phyloP scores from a whole-genome alignment of 805 yeast genomes.

The baker's yeast (Saccharomyces cerevisiae) region DNA sequence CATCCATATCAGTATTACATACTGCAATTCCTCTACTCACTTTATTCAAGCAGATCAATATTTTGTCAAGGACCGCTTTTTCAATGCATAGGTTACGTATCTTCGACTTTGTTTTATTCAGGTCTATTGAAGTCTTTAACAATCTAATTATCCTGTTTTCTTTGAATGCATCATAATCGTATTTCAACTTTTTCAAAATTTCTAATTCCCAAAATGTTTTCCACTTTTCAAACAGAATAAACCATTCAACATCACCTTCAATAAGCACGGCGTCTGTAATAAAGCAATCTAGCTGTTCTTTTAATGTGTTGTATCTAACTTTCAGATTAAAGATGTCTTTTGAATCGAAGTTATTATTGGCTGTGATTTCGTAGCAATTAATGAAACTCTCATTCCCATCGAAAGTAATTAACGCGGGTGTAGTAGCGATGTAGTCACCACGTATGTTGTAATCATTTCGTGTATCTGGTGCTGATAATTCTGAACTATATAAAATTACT shows the following conservation, averaged over 20 bases:
- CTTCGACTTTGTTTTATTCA: not conserved
- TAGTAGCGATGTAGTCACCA: slow-evolving; percentile 16
- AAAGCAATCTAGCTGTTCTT: slow-evolving; percentile 22
- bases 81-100: slow-evolving; percentile 4
- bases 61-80: slow-evolving; percentile 9
- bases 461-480: slow-evolving; percentile 5
- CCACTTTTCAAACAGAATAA: slow-evolving; percentile 17
- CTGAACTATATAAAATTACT: slow-evolving; percentile 15
- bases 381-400: slow-evolving; percentile 18
- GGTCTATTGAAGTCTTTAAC: not conserved
- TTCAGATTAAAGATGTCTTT: slow-evolving; percentile 17
- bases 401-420: slow-evolving; percentile 14
- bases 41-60: slow-evolving; percentile 13
- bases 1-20: slow-evolving; percentile 17
- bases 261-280: slow-evolving; percentile 22
- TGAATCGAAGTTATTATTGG: slow-evolving; percentile 10
- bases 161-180: slow-evolving; percentile 18
- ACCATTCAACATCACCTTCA: slow-evolving; percentile 23
- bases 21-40: slow-evolving; percentile 14
- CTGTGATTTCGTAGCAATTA: slow-evolving; percentile 20
- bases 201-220: slow-evolving; percentile 19
- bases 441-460: slow-evolving; percentile 10
- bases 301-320: slow-evolving; percentile 19
- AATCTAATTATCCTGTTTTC: slow-evolving; percentile 8
- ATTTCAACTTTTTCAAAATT: slow-evolving; percentile 16